Conservation (phyloP, 441 rosid species). For the Isatis lusitanica region DNA sequence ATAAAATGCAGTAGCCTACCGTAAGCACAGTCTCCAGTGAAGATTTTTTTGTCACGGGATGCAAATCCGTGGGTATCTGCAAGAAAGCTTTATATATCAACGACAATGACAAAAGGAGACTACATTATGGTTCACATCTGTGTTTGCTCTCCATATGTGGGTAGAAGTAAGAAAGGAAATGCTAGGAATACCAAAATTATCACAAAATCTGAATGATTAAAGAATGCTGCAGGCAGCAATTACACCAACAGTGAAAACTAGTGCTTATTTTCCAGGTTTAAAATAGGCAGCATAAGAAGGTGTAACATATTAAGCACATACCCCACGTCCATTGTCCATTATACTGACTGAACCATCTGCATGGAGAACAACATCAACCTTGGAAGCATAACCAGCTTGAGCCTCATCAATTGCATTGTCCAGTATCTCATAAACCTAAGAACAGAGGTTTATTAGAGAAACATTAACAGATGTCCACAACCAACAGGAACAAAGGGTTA, state of each 20-base stretch:
- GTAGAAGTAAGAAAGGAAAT: background rate
- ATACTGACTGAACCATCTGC: slow-evolving; percentile 80
- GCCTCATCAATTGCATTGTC: slow-evolving; percentile 97
- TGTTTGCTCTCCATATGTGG: background rate
- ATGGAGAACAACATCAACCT: slow-evolving; percentile 59
- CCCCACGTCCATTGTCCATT: slow-evolving; percentile 92
- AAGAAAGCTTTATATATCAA: slow-evolving; percentile 24
- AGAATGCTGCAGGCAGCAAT: background rate
- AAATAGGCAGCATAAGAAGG: slow-evolving; percentile 12
- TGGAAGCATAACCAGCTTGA: slow-evolving; percentile 89
- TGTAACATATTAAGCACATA: slow-evolving; percentile 33
- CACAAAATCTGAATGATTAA: background rate
- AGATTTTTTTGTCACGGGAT: slow-evolving; percentile 89
- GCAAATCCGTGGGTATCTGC: slow-evolving; percentile 90
- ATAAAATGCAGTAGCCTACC: slow-evolving; percentile 47
- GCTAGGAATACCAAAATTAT: background rate
- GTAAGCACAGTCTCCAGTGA: slow-evolving; percentile 91
- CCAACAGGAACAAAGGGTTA: background rate
- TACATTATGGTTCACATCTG: background rate
- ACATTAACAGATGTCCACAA: background rate
- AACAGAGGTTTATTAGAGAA: slow-evolving; percentile 27
- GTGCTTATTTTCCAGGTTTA: background rate
- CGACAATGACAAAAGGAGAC: background rate
- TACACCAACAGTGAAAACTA: background rate
- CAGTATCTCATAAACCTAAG: slow-evolving; percentile 87